Percentiles rank a stretch among this genome's conserved stretches.
Evolutionary conservation across 306 rosid genomes (phyloP).

Genomic region (Lathyrus tuberosus): DNA sequence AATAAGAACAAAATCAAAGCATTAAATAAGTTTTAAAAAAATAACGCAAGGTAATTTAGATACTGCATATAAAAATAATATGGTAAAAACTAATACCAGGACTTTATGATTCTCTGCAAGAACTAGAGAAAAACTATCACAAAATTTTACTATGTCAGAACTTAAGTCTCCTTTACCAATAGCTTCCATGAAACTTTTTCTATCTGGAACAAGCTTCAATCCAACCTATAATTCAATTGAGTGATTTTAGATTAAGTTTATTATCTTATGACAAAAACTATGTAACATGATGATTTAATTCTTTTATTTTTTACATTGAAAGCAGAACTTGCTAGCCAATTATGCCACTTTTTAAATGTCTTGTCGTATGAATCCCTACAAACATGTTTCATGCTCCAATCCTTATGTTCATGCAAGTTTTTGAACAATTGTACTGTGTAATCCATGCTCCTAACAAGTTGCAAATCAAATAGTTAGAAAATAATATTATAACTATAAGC

Average conservation of each 20-base stretch:
- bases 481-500: too few relatives aligned
- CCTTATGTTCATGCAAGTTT: slow-evolving; percentile 66
- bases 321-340: slow-evolving; percentile 70
- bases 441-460: slow-evolving; percentile 50
- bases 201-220: slow-evolving; percentile 77
- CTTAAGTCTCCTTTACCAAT: slow-evolving; percentile 56
- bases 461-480: background rate
- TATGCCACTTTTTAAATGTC: slow-evolving; percentile 70
- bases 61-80: too few relatives aligned
- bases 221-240: slow-evolving; percentile 55
- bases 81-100: slow-evolving; percentile 51
- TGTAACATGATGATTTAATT: background rate
- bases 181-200: slow-evolving; percentile 71
- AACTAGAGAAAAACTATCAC: slow-evolving; percentile 53
- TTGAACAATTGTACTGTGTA: slow-evolving; percentile 65
- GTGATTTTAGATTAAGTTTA: slow-evolving; percentile 10
- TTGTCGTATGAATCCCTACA: slow-evolving; percentile 69
- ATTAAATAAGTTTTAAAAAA: background rate
- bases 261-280: background rate
- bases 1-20: background rate
- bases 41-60: too few relatives aligned
- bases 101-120: slow-evolving; percentile 77
- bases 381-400: slow-evolving; percentile 77
- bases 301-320: slow-evolving; percentile 53
- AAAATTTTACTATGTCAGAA: slow-evolving; percentile 59